Conservation (phyloP, 805 yeast genomes). For the Pichia californica region DNA sequence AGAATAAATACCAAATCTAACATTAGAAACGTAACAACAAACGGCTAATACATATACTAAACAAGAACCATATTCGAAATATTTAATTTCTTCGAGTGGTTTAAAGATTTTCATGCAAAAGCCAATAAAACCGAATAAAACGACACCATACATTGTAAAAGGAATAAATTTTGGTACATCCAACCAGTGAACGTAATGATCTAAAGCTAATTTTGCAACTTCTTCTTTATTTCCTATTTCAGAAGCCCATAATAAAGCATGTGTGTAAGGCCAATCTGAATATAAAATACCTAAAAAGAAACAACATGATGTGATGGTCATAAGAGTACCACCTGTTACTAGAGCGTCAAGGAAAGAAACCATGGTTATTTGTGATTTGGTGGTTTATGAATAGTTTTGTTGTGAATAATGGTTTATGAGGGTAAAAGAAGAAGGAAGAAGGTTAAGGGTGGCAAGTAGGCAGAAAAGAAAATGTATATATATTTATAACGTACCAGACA, state of each 20-base stretch:
- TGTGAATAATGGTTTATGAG: no score
- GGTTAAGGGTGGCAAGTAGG: neutral
- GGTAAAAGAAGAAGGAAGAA: neutral
- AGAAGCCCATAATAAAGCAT: slow-evolving; percentile 62
- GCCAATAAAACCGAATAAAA: slow-evolving; percentile 65
- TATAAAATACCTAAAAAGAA: slow-evolving; percentile 77
- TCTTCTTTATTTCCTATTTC: slow-evolving; percentile 43
- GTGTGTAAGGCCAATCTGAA: slow-evolving; percentile 78
- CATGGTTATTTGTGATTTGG: no score
- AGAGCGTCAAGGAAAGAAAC: slow-evolving; percentile 26
- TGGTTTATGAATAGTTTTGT: no score
- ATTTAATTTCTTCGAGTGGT: slow-evolving; percentile 78
- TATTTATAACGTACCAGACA: neutral
- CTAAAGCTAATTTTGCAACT: slow-evolving; percentile 37
- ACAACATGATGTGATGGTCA: slow-evolving; percentile 41
- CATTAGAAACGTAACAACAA: slow-evolving; percentile 79
- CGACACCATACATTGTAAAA: slow-evolving; percentile 55
- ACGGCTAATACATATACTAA: slow-evolving; percentile 65
- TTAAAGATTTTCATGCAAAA: slow-evolving; percentile 71
- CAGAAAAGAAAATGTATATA: neutral
- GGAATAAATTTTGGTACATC: slow-evolving; percentile 52
- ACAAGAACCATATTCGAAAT: slow-evolving; percentile 86
- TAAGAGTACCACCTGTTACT: slow-evolving; percentile 29
- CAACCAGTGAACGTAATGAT: slow-evolving; percentile 74
- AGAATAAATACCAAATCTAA: slow-evolving; percentile 71